phyloP scores from a whole-genome alignment of 441 rosid genomes.

The Erodium trifolium region DNA sequence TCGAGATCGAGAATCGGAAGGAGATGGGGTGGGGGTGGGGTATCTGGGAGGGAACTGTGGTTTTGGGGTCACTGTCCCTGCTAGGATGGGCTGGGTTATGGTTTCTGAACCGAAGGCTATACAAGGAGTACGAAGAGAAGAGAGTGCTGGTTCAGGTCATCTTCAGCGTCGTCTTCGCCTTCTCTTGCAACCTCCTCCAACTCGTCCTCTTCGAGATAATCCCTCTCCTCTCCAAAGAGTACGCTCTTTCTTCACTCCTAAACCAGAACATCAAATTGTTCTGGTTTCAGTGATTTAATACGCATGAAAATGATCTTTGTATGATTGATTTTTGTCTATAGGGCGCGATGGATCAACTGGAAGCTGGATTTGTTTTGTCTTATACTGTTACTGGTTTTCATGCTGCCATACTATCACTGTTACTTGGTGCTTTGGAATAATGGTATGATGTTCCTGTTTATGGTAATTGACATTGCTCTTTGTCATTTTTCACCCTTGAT shows the following conservation, averaged over 20 bases:
- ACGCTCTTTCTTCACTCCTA: conserved; percentile 10
- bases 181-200: conserved; percentile 96
- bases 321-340: conserved; percentile 21
- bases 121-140: conserved; percentile 98
- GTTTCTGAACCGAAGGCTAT: conserved; percentile 75
- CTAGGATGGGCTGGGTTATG: conserved; percentile 89
- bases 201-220: conserved; percentile 97
- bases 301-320: neutral
- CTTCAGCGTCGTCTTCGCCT: conserved; percentile 89
- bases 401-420: conserved; percentile 96
- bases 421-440: conserved; percentile 90
- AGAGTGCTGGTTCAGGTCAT: conserved; percentile 85
- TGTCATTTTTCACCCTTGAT: too few relatives aligned
- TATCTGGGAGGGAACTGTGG: conserved; percentile 64
- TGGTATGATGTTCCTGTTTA: conserved; percentile 36
- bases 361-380: conserved; percentile 89
- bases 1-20: neutral
- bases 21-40: conserved; percentile 68
- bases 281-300: neutral
- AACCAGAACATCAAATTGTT: neutral
- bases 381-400: conserved; percentile 81
- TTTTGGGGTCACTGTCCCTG: conserved; percentile 56
- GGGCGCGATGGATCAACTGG: conserved; percentile 97
- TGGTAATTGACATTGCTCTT: neutral
- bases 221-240: conserved; percentile 86